Percentiles rank a stretch among this genome's conserved stretches.
Evolutionary conservation across 352 stramenopile species (phyloP).

Genomic region (Globisporangium viniferum): DNA sequence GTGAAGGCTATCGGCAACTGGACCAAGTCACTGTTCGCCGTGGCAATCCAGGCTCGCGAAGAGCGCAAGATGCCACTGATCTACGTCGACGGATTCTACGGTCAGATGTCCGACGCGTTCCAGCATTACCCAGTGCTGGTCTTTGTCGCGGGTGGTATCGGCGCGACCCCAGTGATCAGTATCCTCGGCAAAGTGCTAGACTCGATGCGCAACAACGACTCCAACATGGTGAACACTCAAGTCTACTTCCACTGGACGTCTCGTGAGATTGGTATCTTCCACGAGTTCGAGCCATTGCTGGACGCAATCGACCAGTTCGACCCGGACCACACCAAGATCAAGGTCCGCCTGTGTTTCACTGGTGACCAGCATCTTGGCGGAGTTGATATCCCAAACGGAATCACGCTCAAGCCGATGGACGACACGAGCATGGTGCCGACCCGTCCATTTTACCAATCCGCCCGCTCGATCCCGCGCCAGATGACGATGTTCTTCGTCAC

Average conservation of each 20-base stretch:
- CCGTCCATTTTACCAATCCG: constrained; percentile 73
- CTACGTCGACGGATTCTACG: constrained; percentile 83
- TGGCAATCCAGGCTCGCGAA: constrained; percentile 73
- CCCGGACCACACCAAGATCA: constrained; percentile 61
- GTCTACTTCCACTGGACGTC: constrained; percentile 87
- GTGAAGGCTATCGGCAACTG: constrained; percentile 76
- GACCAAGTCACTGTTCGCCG: constrained; percentile 69
- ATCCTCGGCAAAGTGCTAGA: constrained; percentile 86
- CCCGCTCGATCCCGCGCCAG: constrained; percentile 60
- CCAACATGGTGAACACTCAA: constrained; percentile 59
- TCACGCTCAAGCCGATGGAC: constrained; percentile 78
- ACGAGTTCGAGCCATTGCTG: constrained; percentile 81
- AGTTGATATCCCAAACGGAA: constrained; percentile 69
- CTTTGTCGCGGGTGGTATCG: constrained; percentile 83
- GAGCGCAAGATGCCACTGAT: constrained; percentile 79
- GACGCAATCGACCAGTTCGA: constrained; percentile 77
- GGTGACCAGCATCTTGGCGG: constrained; percentile 75
- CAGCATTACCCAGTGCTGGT: constrained; percentile 79
- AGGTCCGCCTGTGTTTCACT: constrained; percentile 74
- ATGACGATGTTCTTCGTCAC: constrained; percentile 81
- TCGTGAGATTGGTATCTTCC: constrained; percentile 79
- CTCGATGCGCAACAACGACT: constrained; percentile 76
- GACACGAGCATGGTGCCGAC: constrained; percentile 78
- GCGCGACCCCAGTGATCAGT: constrained; percentile 86
- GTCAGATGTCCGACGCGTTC: constrained; percentile 82